Evolutionary conservation across 352 stramenopile species (phyloP), one percentile per base, ranked within the genome.

Genomic region (Pythium aphanidermatum): DNA sequence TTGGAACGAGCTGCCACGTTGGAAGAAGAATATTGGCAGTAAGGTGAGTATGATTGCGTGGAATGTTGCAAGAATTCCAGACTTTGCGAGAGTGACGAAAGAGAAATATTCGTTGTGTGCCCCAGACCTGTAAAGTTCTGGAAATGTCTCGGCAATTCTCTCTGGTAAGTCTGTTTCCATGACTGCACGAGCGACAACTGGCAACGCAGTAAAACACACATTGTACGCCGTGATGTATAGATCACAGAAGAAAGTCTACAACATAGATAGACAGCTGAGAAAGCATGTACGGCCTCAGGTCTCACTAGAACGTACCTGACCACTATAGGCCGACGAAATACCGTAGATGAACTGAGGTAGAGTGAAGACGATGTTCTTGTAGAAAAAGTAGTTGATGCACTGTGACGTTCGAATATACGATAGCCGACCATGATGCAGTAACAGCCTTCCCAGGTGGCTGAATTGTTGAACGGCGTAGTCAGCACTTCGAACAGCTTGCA

Each of bases 341-440:
- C 83, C 71, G 52, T 81, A 96, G 37, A 92, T 80, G 54, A 96
- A 96, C 49, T 96, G 81, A 4, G 74, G 71, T 6, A 96, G 42
- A 7, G 86, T 95, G 44, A 97, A 90, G 4, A 95, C 75, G 39
- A 98, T 86, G 68, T 99, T 99, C 71, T 99, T 98, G 86, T 99
- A 99, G 65, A 99, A 99, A 45, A 98, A 98, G 53, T 98, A 99
- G 31, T 98, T 85, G 63, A 99, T 95, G 38, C 96, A 91, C 50
- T 96, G 89, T 16, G 82, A 85, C 42, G 97, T 95, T 11, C 97
- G 91, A 30, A 94, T 78, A 60, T 99, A 99, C 30, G 97, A 98
- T 55, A 97, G 94, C 21, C 96, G 86, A 8, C 79, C 82, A 19
- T 94, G 82, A 17, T 78, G 79, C 5, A 94, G 65, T 0, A 94